Evolutionary conservation across 2,329 filamentous ascomycete genomes (phyloP), one percentile per base, ranked within the genome.

Genomic region (Cordyceps cateniannulata): DNA sequence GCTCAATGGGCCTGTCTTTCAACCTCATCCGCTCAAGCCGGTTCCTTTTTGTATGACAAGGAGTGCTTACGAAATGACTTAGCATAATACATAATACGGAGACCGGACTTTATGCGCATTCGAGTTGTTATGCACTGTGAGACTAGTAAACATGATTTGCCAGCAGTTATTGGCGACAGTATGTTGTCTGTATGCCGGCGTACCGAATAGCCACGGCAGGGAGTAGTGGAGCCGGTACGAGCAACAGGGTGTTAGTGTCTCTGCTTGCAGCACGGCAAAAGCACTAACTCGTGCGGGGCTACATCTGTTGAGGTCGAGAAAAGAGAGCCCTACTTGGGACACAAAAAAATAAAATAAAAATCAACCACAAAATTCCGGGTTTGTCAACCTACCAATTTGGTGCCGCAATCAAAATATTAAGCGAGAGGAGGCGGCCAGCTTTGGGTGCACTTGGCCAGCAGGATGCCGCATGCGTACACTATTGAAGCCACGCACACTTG

Each of bases 11-110:
- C 70, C 73, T 4, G 72, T 77, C 2, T 84, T 84, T 66, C 74
- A 71, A 63, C 78, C 80, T 1, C 76, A 75, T 57, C 76, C 73
- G 4, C 73, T 79, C 12, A 85, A 84, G 63, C 79, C 81, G 1
- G 75, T 84, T 12, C 82, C 82, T 0, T 62, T 65, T 16, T 79
- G 77, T 68, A 81, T 61, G 60, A 58, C 27, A 8, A 51, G 27
- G 38, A 35, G 52, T n/a, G 24, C 54, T 38, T 22, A 25, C 18
- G 27, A n/a, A 9, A 25, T 45, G 27, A 6, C n/a, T 12, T 49
- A 54, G 42, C 6, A 25, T 38, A 49, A 12, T n/a, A 20, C n/a
- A n/a, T 40, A 25, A 24, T 38, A 24, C 25, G 35, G 14, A 20
- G 35, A 38, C 3, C 6, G 22, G 9, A 22, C 4, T 18, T 29